Evolutionary conservation across 352 stramenopile species (phyloP), one percentile per base, ranked within the genome.

Genomic region (Pythium phragmiticola): DNA sequence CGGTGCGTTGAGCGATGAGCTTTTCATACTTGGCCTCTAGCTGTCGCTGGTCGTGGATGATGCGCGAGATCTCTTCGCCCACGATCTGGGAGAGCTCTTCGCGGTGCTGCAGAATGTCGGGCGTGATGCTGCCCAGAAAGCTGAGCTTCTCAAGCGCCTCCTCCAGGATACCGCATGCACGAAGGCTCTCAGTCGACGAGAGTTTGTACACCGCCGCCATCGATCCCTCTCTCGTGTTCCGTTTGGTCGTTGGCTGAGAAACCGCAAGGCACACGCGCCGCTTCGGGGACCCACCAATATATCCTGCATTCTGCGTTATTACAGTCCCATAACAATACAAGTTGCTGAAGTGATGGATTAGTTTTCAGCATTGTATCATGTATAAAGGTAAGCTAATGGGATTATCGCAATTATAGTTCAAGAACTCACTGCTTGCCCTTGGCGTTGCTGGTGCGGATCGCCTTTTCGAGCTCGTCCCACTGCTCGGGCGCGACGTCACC

Each of bases 61-160:
- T 97, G n/a, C 89, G 77, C 11, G 84, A 94, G 67, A 98, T 97
- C 73, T 98, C 91, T 56, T 97, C 89, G 42, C 92, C 92, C 42
- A 97, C 90, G 56, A 97, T 90, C 65, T 96, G 84, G 26, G 85
- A 94, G 13, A 97, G 77, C 72, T 97, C 92, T 70, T 97, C 90
- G 36, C 90, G 84, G 60, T 98, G 91, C 73, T 95, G 85, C 42
- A 97, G 71, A 52, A 97, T 90, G 60, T 98, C 90, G 17, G 91
- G 90, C 42, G 87, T 96, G 68, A 98, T 96, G 65, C 80, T 92
- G 26, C 83, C 89, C 12, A 98, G 73, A 65, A 97, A 97, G 43
- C 63, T 81, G 50, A 98, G 77, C 73, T 97, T 97, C 75, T 97
- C 90, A 16, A 96, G 68, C 2, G 89, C 87, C 57, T 98, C 92